Base-by-base conservation (phyloP, 805 yeast species). In the Scheffersomyces amazonensis region DNA sequence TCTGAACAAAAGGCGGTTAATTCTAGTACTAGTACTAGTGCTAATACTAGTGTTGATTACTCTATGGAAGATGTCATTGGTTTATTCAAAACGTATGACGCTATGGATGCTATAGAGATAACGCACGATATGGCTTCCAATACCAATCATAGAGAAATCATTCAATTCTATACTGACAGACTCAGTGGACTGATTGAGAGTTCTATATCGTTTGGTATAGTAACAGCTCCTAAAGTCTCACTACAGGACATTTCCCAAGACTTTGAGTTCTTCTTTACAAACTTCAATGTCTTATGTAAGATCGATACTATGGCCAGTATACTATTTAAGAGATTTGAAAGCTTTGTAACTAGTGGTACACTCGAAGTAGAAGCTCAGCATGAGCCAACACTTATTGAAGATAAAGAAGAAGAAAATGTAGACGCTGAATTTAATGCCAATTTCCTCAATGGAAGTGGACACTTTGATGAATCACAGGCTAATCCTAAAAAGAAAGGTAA, bases 241-340 rank as follows among this genome's bases (percentile, higher is more conserved):
- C 27, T 20, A 2, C 18, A 11, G 6, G 28, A 31, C n/a, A 18
- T 13, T 9, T 36, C 38, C 9, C 35, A 42, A 9, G 62, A 60
- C 44, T 59, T 59, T 31, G 34, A 36, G 16, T 42, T 54, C 24
- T 62, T 65, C 38, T 47, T 64, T 34, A 36, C 40, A 9, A 41
- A 58, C 30, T 64, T 62, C 50, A 62, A 64, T 31, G 54, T 56
- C 11, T 44, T 64, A 21, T 54, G 65, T 39, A 60, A 56, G 36
- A 53, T 59, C 18, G 62, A 58, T 42, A 43, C 40, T 27, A 45
- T 64, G 32, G 65, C 62, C 4, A 62, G 60, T 37, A 28, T 41
- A 3, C 40, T 58, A 35, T 61, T 55, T 35, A 53, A 47, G 9
- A 46, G 44, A 29, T 54, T 62, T 29, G 64, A 62, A 37, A 34